Evolutionary conservation across 1,284 basidiomycete genomes (phyloP).

Genomic region (Boletellus deceptivus): DNA sequence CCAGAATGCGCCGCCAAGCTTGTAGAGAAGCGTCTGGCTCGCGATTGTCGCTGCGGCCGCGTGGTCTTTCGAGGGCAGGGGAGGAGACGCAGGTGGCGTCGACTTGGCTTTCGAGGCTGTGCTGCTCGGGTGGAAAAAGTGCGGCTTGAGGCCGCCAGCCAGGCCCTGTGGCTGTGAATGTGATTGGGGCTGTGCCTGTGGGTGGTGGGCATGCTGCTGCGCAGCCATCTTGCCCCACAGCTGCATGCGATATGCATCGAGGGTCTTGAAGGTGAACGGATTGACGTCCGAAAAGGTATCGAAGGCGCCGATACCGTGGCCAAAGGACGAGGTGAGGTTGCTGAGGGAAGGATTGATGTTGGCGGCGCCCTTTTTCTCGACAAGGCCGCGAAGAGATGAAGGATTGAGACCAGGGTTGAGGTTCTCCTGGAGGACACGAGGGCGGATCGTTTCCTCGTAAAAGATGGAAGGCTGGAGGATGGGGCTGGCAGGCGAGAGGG

Average conservation of each 20-base stretch:
- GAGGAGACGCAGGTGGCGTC: constrained; percentile 30
- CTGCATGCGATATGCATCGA: constrained; percentile 86
- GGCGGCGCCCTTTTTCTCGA: constrained; percentile 32
- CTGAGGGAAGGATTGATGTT: constrained; percentile 28
- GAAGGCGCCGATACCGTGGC: constrained; percentile 44
- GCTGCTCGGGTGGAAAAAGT: constrained; percentile 43
- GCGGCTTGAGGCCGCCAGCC: constrained; percentile 52
- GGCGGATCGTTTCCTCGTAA: constrained; percentile 28
- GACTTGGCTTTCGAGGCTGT: constrained; percentile 18
- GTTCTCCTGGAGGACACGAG: constrained; percentile 60
- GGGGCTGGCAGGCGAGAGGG: constrained; percentile 20
- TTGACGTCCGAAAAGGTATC: constrained; percentile 74
- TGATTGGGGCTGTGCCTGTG: constrained; percentile 21
- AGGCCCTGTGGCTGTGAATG: constrained; percentile 41
- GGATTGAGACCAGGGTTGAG: constrained; percentile 63
- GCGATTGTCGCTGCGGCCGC: constrained; percentile 64
- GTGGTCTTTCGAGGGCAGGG: constrained; percentile 27
- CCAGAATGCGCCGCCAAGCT: constrained; percentile 74
- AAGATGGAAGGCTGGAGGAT: constrained; percentile 32
- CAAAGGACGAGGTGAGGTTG: constrained; percentile 19
- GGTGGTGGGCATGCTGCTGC: constrained; percentile 38
- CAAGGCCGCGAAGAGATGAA: constrained; percentile 13
- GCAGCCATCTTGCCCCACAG: constrained; percentile 81
- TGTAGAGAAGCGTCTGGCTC: constrained; percentile 64
- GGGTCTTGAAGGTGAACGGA: constrained; percentile 77